These are phyloP conservation scores for Polyplosphaeria fusca DNA, from an alignment of 495 filamentous ascomycete species.

Conservation along the genomic window DNA sequence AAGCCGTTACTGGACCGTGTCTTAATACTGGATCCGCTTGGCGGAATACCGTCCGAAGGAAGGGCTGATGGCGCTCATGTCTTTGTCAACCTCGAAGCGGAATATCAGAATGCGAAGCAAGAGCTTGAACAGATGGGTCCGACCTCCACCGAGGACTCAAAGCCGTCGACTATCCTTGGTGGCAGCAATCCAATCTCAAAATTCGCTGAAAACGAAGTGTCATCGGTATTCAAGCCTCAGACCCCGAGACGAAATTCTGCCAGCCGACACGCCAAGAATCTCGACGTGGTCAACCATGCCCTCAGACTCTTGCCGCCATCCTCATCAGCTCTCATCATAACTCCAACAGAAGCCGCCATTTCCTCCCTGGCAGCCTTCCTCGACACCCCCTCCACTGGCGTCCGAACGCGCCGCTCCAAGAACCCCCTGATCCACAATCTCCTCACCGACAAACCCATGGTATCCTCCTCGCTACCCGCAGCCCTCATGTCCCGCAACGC, in stretches of 20 bases:
- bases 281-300: constrained; percentile 62
- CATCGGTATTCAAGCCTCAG: not conserved
- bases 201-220: constrained; percentile 43
- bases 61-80: constrained; percentile 70
- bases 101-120: constrained; percentile 64
- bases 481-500: not conserved
- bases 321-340: constrained; percentile 84
- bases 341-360: constrained; percentile 75
- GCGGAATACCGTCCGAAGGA: constrained; percentile 74
- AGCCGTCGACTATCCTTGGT: constrained; percentile 22
- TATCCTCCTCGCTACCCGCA: constrained; percentile 80
- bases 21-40: constrained; percentile 83
- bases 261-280: constrained; percentile 55
- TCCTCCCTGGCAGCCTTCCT: constrained; percentile 47
- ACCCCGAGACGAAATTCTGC: too few relatives aligned
- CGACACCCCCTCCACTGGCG: constrained; percentile 56
- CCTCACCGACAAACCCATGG: constrained; percentile 87
- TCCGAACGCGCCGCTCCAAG: constrained; percentile 69
- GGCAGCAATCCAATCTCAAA: constrained; percentile 50
- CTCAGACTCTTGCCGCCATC: constrained; percentile 78
- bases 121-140: constrained; percentile 51
- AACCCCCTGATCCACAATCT: constrained; percentile 97
- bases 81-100: constrained; percentile 94
- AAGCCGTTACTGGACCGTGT: constrained; percentile 62
- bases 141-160: not conserved